Base-by-base conservation (phyloP, 2,329 filamentous ascomycete species). In the Aspergillus ustus region DNA sequence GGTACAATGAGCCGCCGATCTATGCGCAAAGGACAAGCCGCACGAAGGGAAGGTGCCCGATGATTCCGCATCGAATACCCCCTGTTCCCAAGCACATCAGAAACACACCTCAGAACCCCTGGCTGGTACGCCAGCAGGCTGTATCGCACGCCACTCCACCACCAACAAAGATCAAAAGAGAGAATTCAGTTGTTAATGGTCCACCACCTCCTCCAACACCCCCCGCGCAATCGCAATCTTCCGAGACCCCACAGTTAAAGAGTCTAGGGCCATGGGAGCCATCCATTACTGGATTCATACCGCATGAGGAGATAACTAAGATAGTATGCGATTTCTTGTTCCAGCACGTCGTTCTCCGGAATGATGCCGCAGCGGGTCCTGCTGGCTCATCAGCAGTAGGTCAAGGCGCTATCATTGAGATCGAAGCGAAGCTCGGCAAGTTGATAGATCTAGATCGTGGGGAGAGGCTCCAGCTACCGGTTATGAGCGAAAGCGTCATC, bases 381-480 rank as follows among this genome's bases (percentile, higher is more conserved):
- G 80, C 83, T 11, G 73, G 77, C 22, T 76, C 84, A 34, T 87
- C 90, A 67, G 85, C 90, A 20, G 77, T 81, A 17, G 84, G 85
- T 55, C 83, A 85, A 17, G 87, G 87, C 7, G 89, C 93, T 15
- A 85, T 92, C 63, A 88, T 97, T 57, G 95, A 99, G 77, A 91
- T 99, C 58, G 95, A 99, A 79, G 95, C 93, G 9, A 98, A 98
- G 76, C 82, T 98, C 52, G 95, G 95, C 19, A 89, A 88, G 28
- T 83, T 98, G 15, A 86, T 94, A 60, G 89, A 92, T 74, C 88
- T 87, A 72, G 85, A 89, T 63, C 91, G 87, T 7, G 86, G 89
- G 60, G 83, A 88, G 51, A 85, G 92, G n/a, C 80, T 93, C 28
- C 80, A 84, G 9, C 78, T 93, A 9, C 86, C 87, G 6, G 83